phyloP scores from a whole-genome alignment of 257 asterid genomes.

The Striga asiatica region DNA sequence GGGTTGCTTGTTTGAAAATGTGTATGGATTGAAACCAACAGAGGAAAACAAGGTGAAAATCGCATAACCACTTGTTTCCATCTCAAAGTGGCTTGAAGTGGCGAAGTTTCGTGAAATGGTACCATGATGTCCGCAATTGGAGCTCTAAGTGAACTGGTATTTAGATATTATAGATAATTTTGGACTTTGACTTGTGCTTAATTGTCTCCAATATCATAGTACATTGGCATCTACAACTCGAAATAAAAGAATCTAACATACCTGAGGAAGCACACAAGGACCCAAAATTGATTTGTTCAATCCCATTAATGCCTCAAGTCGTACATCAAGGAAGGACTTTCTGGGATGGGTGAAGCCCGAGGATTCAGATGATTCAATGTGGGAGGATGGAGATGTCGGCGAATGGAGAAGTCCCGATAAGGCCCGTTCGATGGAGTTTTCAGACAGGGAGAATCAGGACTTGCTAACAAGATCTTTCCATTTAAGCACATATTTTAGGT shows the following conservation, averaged over 20 bases:
- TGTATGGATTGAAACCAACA: slow-evolving; percentile 61
- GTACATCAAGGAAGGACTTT: slow-evolving; percentile 65
- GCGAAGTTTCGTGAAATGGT: slow-evolving; percentile 46
- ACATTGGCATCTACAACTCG: slow-evolving; percentile 4
- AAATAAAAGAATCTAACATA: slow-evolving; percentile 12
- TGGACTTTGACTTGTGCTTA: slow-evolving; percentile 5
- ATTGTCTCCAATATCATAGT: not conserved
- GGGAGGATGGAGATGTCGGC: slow-evolving; percentile 93
- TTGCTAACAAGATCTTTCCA: too few relatives aligned
- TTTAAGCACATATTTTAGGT: too few relatives aligned
- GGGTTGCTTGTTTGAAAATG: slow-evolving; percentile 84
- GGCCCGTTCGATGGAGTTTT: slow-evolving; percentile 24
- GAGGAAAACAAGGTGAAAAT: slow-evolving; percentile 62
- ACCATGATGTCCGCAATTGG: slow-evolving; percentile 47
- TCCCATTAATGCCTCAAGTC: slow-evolving; percentile 56
- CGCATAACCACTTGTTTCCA: slow-evolving; percentile 52
- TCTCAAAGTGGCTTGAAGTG: slow-evolving; percentile 39
- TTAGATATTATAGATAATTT: slow-evolving; percentile 2
- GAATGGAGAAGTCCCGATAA: slow-evolving; percentile 56
- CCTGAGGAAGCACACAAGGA: slow-evolving; percentile 52
- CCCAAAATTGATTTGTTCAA: slow-evolving; percentile 39
- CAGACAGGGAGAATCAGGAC: slow-evolving; percentile 57
- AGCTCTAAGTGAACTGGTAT: slow-evolving; percentile 35
- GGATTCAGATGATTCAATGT: slow-evolving; percentile 78
- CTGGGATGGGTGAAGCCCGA: slow-evolving; percentile 86